Conservation (phyloP, 139 green algal species). For the Coccomyxa sp. region DNA sequence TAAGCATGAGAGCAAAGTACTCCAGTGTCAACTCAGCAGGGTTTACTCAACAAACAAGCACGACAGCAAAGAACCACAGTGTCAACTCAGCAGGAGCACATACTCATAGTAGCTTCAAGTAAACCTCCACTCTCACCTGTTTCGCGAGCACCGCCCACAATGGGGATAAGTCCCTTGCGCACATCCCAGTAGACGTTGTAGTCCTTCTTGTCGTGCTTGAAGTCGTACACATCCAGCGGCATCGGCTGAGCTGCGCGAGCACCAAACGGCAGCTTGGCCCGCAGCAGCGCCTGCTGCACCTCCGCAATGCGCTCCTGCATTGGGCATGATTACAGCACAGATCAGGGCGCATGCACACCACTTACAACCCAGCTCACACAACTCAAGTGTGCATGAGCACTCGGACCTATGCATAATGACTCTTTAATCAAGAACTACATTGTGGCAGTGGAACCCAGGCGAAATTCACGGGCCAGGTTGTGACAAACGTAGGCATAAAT, state of each 20-base stretch:
- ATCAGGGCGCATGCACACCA: no score
- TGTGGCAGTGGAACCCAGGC: not conserved
- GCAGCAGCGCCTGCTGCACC: slow-evolving; percentile 39
- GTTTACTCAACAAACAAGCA: no score
- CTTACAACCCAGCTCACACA: no score
- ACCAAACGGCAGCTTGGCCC: slow-evolving; percentile 65
- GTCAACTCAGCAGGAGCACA: no score
- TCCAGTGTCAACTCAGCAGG: no score
- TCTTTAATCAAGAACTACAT: not conserved
- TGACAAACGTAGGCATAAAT: no score
- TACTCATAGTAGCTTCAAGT: no score
- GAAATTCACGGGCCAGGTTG: no score
- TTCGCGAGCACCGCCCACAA: slow-evolving; percentile 89
- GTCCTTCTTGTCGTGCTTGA: slow-evolving; percentile 74
- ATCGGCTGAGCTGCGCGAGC: slow-evolving; percentile 48
- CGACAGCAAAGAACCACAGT: no score
- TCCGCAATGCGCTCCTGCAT: slow-evolving; percentile 56
- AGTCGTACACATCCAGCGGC: slow-evolving; percentile 69
- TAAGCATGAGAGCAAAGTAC: no score
- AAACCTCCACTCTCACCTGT: slow-evolving; percentile 15
- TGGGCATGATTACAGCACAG: not conserved
- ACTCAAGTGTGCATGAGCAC: no score
- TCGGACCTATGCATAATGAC: no score
- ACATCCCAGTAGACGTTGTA: slow-evolving; percentile 94
- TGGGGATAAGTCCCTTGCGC: slow-evolving; percentile 94